Evolutionary conservation across 305 asterid species (phyloP).

Genomic region (Plantago coronopus): DNA sequence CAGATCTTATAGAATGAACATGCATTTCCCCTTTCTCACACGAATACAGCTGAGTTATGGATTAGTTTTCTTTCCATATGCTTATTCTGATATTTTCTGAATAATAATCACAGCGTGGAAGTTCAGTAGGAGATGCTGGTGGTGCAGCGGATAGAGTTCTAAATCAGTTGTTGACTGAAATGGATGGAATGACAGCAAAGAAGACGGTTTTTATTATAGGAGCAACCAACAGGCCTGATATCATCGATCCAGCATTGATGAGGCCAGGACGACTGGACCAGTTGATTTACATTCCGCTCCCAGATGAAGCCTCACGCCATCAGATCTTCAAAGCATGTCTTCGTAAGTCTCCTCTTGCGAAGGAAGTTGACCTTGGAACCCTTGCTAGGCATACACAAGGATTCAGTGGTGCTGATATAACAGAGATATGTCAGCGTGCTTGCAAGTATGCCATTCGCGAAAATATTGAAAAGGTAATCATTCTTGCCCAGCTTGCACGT

Average conservation of each 20-base stretch:
- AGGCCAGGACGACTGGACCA: slow-evolving; percentile 51
- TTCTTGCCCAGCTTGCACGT: neutral
- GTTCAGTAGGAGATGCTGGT: slow-evolving; percentile 42
- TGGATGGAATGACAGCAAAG: slow-evolving; percentile 50
- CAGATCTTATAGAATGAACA: no score
- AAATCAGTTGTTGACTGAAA: slow-evolving; percentile 44
- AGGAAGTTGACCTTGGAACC: slow-evolving; percentile 34
- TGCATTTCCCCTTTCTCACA: no score
- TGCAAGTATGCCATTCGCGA: slow-evolving; percentile 49
- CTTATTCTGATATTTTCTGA: neutral
- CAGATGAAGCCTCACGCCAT: slow-evolving; percentile 39
- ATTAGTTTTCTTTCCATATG: neutral
- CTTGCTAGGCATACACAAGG: slow-evolving; percentile 46
- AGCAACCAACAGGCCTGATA: slow-evolving; percentile 47
- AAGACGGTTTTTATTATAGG: slow-evolving; percentile 46
- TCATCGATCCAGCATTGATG: slow-evolving; percentile 45
- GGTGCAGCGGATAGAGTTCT: slow-evolving; percentile 52
- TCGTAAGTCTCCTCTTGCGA: slow-evolving; percentile 39
- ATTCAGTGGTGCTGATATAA: slow-evolving; percentile 48
- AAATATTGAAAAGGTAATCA: slow-evolving; percentile 38
- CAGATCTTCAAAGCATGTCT: slow-evolving; percentile 45
- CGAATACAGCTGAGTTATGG: no score
- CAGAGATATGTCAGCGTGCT: slow-evolving; percentile 50
- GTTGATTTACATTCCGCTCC: slow-evolving; percentile 44
- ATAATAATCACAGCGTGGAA: slow-evolving; percentile 35